These are phyloP conservation scores for Penicillium sp. DNA, from an alignment of 2,329 filamentous ascomycete species.

Conservation along the genomic window DNA sequence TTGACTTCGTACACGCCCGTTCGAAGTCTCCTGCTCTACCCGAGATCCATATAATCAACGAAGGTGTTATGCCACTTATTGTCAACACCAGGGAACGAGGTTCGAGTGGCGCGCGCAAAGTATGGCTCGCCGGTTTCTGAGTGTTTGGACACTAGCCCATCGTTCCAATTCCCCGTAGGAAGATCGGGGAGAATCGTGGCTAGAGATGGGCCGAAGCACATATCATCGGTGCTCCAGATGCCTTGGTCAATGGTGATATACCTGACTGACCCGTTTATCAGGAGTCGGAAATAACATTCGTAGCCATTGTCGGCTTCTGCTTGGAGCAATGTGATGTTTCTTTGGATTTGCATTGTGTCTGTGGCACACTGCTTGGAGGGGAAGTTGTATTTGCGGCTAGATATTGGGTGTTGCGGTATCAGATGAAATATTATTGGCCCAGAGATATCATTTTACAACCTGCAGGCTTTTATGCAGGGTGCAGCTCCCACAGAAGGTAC, in stretches of 20 bases:
- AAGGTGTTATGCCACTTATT: conserved; percentile 24
- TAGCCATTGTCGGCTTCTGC: not conserved
- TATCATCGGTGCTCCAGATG: conserved; percentile 25
- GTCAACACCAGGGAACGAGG: conserved; percentile 19
- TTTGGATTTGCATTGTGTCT: not conserved
- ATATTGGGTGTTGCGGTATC: not conserved
- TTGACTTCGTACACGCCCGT: not conserved
- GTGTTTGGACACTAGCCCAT: conserved; percentile 23
- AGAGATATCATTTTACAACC: not conserved
- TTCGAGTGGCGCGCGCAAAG: conserved; percentile 18
- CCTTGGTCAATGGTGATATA: conserved; percentile 29
- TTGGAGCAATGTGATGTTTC: not conserved
- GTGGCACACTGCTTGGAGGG: not conserved
- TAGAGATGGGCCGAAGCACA: conserved; percentile 32
- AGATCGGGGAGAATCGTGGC: conserved; percentile 20
- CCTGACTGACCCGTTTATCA: conserved; percentile 18
- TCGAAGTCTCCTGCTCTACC: not conserved
- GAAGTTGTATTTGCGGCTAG: not conserved
- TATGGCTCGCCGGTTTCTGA: conserved; percentile 13
- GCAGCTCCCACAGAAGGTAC: not conserved
- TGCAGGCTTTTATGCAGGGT: not conserved
- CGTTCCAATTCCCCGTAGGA: conserved; percentile 32
- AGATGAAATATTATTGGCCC: not conserved
- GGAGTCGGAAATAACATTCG: not conserved
- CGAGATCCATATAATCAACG: not conserved